phyloP scores from a whole-genome alignment of 2,329 filamentous ascomycete species.

The Cadophora gregata region DNA sequence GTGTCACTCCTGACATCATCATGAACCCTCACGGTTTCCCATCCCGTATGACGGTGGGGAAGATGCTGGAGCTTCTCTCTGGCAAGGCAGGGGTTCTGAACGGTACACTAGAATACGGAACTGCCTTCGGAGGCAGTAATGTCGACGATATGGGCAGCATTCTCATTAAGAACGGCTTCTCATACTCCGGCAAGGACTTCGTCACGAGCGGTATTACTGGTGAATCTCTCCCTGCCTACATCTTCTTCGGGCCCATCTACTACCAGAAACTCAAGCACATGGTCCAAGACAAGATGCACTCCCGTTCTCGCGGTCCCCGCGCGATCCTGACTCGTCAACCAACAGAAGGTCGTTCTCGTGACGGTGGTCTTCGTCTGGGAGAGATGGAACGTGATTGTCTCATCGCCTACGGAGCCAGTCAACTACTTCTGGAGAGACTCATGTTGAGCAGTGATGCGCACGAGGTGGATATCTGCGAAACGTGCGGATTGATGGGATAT shows the following conservation, averaged over 20 bases:
- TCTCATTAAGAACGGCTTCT: constrained; percentile 88
- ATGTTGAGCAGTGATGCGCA: constrained; percentile 95
- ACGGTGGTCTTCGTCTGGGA: constrained; percentile 89
- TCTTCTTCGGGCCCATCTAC: constrained; percentile 98
- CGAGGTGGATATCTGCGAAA: constrained; percentile 90
- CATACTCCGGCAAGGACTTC: constrained; percentile 96
- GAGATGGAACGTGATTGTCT: constrained; percentile 99
- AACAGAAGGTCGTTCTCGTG: constrained; percentile 90
- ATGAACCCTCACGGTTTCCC: constrained; percentile 99
- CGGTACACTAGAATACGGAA: constrained; percentile 89
- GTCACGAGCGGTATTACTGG: constrained; percentile 95
- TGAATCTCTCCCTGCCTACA: constrained; percentile 90
- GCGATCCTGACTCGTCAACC: constrained; percentile 94
- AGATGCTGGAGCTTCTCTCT: constrained; percentile 92
- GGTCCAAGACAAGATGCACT: constrained; percentile 99
- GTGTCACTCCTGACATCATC: constrained; percentile 96
- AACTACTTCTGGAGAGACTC: constrained; percentile 87
- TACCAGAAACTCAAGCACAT: constrained; percentile 99
- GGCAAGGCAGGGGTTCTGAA: constrained; percentile 91
- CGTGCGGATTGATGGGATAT: constrained; percentile 94
- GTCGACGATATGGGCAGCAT: constrained; percentile 89
- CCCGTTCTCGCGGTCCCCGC: constrained; percentile 84
- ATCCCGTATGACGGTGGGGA: constrained; percentile 98
- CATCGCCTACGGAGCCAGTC: constrained; percentile 94
- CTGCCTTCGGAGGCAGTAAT: constrained; percentile 80